A percentile compares a stretch with the other conserved stretches of the same genome.
phyloP scores from a whole-genome alignment of 352 stramenopile genomes.

The Pythium coloratum region DNA sequence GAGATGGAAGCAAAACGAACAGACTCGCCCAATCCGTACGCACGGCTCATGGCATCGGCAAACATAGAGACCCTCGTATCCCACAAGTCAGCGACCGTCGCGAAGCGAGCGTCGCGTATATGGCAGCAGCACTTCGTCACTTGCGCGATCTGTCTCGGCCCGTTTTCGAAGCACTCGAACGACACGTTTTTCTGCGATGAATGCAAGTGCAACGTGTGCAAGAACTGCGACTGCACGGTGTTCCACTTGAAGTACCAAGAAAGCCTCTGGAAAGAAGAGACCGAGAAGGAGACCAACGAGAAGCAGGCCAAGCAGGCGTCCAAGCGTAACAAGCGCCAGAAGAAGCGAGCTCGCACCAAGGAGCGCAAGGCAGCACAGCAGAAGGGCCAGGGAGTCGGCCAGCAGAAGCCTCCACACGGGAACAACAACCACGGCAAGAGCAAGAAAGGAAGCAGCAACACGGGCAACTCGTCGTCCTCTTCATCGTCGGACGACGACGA shows the following conservation, averaged over 20 bases:
- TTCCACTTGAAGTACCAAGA: constrained; percentile 98
- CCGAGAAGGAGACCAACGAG: constrained; percentile 89
- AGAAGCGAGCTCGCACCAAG: constrained; percentile 83
- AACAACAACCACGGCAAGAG: constrained; percentile 28
- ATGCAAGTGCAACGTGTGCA: constrained; percentile 98
- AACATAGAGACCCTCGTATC: constrained; percentile 93
- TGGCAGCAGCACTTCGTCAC: constrained; percentile 98
- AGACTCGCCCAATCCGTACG: constrained; percentile 87
- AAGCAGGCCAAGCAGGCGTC: constrained; percentile 89
- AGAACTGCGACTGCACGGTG: constrained; percentile 95
- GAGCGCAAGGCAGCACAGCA: constrained; percentile 78
- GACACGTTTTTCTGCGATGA: constrained; percentile 97
- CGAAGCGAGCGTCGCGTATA: constrained; percentile 95
- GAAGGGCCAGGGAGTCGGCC: constrained; percentile 8
- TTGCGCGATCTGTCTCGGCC: constrained; percentile 95
- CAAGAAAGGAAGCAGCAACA: constrained; percentile 50
- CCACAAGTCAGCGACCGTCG: constrained; percentile 93
- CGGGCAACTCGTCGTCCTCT: constrained; percentile 36
- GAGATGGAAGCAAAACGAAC: constrained; percentile 87
- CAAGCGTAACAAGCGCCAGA: constrained; percentile 84
- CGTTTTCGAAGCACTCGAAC: constrained; percentile 94
- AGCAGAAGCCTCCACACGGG: constrained; percentile 35
- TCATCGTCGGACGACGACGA: constrained; percentile 54
- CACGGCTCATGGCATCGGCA: constrained; percentile 85
- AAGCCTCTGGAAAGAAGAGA: constrained; percentile 94